Evolutionary conservation across 2,329 filamentous ascomycete genomes (phyloP).

Genomic region (Lasiodiplodia gonubiensis): DNA sequence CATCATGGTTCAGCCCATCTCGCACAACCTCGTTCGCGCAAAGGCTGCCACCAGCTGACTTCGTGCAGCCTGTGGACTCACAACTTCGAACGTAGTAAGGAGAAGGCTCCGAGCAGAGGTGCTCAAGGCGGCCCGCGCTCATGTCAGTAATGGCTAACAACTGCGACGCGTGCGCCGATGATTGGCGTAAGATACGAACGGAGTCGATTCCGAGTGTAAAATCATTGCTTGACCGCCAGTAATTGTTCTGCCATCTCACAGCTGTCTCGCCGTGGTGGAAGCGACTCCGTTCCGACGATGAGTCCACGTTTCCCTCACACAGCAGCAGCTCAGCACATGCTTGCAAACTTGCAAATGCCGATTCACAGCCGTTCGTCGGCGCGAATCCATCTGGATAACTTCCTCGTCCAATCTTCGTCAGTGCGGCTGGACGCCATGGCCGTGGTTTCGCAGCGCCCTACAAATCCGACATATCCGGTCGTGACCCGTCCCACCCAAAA

Average conservation of each 20-base stretch:
- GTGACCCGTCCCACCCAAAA: neutral
- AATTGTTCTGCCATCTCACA: neutral
- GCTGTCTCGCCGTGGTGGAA: neutral
- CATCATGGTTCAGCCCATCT: neutral
- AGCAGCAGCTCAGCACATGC: neutral
- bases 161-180: neutral
- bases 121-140: slow-evolving; percentile 9
- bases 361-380: neutral
- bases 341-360: neutral
- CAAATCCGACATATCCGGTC: slow-evolving; percentile 5
- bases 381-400: neutral
- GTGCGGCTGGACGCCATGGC: neutral
- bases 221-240: neutral
- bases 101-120: slow-evolving; percentile 18
- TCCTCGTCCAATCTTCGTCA: neutral
- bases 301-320: neutral
- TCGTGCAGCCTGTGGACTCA: neutral
- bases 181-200: neutral
- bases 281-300: neutral
- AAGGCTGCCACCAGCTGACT: neutral
- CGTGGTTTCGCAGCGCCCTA: neutral
- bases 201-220: neutral
- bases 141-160: neutral
- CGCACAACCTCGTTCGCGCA: neutral
- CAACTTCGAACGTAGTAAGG: slow-evolving; percentile 25